phyloP scores from a whole-genome alignment of 2,329 filamentous ascomycete species.

The Boeremia lycopersici region DNA sequence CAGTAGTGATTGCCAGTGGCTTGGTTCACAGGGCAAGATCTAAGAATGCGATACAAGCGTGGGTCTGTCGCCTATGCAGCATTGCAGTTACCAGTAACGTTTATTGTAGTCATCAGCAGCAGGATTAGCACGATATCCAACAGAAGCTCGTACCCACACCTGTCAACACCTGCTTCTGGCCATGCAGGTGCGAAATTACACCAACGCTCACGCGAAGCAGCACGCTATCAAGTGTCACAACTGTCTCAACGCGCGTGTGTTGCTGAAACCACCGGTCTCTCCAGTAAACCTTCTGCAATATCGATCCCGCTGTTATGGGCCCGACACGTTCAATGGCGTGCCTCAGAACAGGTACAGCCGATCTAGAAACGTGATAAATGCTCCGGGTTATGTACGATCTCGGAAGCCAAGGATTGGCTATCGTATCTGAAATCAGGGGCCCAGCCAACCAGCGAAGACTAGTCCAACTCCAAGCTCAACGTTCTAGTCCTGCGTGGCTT shows the following conservation, averaged over 20 bases:
- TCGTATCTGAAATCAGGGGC: background rate
- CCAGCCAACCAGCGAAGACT: background rate
- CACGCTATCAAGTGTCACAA: slow-evolving; percentile 12
- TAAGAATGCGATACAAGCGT: background rate
- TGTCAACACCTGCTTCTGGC: slow-evolving; percentile 3
- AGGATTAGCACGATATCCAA: background rate
- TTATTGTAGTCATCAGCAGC: background rate
- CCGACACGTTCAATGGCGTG: background rate
- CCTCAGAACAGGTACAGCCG: slow-evolving; percentile 1
- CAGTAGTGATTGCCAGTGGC: background rate
- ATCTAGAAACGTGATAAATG: slow-evolving; percentile 3
- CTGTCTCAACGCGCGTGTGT: slow-evolving; percentile 9
- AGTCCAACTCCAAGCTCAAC: background rate
- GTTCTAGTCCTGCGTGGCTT: background rate
- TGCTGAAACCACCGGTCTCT: slow-evolving; percentile 8
- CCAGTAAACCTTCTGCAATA: slow-evolving; percentile 7
- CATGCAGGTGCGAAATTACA: slow-evolving; percentile 2
- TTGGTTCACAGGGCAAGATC: background rate
- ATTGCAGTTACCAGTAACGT: background rate
- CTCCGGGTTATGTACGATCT: background rate
- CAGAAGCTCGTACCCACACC: background rate
- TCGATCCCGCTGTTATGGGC: slow-evolving; percentile 2
- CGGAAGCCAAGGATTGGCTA: background rate
- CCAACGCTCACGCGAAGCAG: background rate
- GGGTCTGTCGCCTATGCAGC: too few relatives aligned